These are phyloP conservation scores for Tulasnella sp. DNA, from an alignment of 768 basidiomycete genomes.

Conservation along the genomic window DNA sequence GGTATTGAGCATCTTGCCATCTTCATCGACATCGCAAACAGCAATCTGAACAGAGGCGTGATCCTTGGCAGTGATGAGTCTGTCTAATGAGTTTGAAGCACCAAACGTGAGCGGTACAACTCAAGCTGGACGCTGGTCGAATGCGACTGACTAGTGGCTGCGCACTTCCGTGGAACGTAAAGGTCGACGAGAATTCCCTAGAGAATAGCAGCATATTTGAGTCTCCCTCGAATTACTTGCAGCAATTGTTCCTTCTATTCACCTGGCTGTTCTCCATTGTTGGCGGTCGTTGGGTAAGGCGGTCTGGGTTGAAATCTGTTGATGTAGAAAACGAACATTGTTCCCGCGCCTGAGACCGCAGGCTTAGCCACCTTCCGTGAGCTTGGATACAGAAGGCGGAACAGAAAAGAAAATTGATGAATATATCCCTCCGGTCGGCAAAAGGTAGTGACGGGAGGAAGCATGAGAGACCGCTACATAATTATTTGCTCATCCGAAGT, in stretches of 20 bases:
- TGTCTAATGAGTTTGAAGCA: constrained; percentile 44
- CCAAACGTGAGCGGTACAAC: neutral
- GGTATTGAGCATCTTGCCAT: constrained; percentile 65
- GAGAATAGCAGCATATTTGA: constrained; percentile 2
- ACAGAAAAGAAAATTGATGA: no score
- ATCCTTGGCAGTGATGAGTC: constrained; percentile 97
- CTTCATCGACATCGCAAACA: constrained; percentile 86
- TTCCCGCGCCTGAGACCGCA: neutral
- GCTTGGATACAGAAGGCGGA: no score
- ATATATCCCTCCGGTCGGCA: no score
- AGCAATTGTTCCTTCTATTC: constrained; percentile 23
- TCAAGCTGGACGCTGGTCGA: neutral
- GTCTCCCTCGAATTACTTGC: neutral
- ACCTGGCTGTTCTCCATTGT: constrained; percentile 90
- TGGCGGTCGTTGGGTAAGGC: neutral
- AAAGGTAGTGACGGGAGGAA: no score
- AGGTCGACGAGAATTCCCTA: constrained; percentile 99
- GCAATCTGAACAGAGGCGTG: constrained; percentile 97
- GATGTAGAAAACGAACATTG: neutral
- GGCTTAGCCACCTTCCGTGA: no score
- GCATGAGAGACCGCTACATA: no score
- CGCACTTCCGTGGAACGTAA: constrained; percentile 99
- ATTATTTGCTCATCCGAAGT: no score
- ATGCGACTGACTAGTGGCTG: constrained; percentile 65
- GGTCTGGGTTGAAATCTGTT: neutral